Base-by-base conservation (phyloP, 495 filamentous ascomycete species). In the Mytilinidion resinicola region DNA sequence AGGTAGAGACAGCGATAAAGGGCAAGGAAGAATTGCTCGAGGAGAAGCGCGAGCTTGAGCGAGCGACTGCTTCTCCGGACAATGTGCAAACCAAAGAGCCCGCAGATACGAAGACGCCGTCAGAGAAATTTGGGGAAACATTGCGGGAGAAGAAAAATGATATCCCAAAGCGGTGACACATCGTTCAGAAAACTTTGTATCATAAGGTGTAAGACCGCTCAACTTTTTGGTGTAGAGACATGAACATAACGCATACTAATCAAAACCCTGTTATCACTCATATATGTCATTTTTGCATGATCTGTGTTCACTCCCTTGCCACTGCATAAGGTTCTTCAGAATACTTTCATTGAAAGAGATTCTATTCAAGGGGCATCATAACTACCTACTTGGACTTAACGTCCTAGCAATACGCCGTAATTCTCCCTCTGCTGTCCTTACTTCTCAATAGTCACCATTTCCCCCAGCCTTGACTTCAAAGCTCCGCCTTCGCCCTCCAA, bases 1-100 rank as follows among this genome's bases (percentile, higher is more conserved):
- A 97, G 75, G 88, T 96, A 1, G 82, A 90, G 66, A 80, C 78
- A 56, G 78, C 43, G 3, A 70, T 75, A 21, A 68, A 70, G 46
- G 66, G 55, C 5, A 67, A 67, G 34, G 66, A 67, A 49, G 65
- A 82, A 38, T 72, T 92, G 53, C 66, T 77, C 53, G 76, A 82
- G 39, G 72, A 82, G 53, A 76, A 76, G 43, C 68, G 72, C 51
- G 69, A 70, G 56, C 43, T 68, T 25, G 67, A 68, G 51, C 30
- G 46, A 20, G 60, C 64, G 20, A 67, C 64, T 39, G 60, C 60
- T 6, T 36, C 55, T 9, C 53, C 56, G 6, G 60, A 56, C n/a
- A 12, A 55, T 38, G 55, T 48, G 20, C 41, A 46, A 0, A 54
- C 19, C 36, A 60, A 67, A 30, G 36, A 53, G 11, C 41, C 58